Conservation (phyloP, 1,139 yeast species). For the Hyphopichia fennica region DNA sequence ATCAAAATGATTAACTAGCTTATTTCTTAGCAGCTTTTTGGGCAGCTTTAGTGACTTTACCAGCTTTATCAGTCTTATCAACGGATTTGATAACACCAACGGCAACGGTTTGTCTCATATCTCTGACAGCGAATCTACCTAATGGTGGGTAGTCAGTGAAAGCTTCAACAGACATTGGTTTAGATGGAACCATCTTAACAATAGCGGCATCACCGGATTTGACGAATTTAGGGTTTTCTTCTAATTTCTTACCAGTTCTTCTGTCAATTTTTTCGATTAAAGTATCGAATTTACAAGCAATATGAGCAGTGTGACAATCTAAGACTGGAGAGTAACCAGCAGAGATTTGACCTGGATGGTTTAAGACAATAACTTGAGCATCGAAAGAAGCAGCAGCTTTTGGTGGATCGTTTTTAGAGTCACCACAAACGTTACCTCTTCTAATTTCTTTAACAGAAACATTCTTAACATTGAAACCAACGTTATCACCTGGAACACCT, state of each 20-base stretch:
- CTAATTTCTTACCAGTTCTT: conserved; percentile 87
- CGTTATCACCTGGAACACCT: conserved; percentile 94
- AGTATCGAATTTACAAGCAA: conserved; percentile 88
- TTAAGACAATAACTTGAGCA: conserved; percentile 87
- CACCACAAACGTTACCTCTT: conserved; percentile 96
- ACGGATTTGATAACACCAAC: conserved; percentile 99
- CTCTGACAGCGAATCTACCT: conserved; percentile 99
- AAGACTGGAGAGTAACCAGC: conserved; percentile 93
- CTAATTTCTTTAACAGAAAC: conserved; percentile 92
- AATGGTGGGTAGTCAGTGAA: conserved; percentile 98
- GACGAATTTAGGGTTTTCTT: conserved; percentile 81
- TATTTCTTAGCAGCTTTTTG: conserved; percentile 97
- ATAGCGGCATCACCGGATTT: conserved; percentile 95
- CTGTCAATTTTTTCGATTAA: conserved; percentile 89
- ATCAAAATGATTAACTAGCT: conserved; percentile 25
- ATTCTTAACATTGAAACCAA: conserved; percentile 93
- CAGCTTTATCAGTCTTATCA: conserved; percentile 91
- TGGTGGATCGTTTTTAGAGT: conserved; percentile 94
- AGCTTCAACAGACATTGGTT: conserved; percentile 97
- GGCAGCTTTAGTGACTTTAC: conserved; percentile 99
- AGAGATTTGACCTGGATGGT: conserved; percentile 93
- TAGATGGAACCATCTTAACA: conserved; percentile 87
- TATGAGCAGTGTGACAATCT: conserved; percentile 95
- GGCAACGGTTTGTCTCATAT: conserved; percentile 99
- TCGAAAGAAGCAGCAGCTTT: conserved; percentile 78